These are phyloP conservation scores for Myriosclerotinia duriaeana DNA, from an alignment of 2,329 filamentous ascomycete genomes.

Conservation along the genomic window DNA sequence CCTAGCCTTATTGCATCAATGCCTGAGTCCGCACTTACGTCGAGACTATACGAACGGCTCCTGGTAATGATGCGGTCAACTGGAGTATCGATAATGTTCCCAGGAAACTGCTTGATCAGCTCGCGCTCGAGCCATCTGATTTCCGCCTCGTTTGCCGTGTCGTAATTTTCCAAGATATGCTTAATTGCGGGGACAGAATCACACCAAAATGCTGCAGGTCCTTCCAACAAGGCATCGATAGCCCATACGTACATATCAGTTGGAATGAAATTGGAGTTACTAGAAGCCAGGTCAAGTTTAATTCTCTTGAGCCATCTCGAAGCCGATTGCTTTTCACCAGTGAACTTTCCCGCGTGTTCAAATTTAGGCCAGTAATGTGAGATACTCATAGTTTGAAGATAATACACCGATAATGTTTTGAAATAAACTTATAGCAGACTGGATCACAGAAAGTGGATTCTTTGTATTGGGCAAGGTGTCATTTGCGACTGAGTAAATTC, in stretches of 20 bases:
- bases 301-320: slow-evolving; percentile 9
- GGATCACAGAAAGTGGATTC: background rate
- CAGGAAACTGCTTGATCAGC: slow-evolving; percentile 13
- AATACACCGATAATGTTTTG: background rate
- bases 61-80: background rate
- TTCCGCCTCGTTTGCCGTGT: background rate
- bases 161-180: slow-evolving; percentile 10
- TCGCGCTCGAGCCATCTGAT: slow-evolving; percentile 13
- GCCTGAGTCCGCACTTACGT: background rate
- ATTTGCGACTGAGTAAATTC: background rate
- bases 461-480: background rate
- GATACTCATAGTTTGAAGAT: background rate
- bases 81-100: background rate
- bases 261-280: background rate
- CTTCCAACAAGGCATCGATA: background rate
- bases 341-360: slow-evolving; percentile 5
- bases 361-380: slow-evolving; percentile 2
- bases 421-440: background rate
- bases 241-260: slow-evolving; percentile 3
- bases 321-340: slow-evolving; percentile 2
- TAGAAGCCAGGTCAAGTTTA: slow-evolving; percentile 6
- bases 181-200: slow-evolving; percentile 4
- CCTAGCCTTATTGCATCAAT: background rate
- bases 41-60: background rate
- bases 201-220: slow-evolving; percentile 15